Evolutionary conservation across 2,329 filamentous ascomycete genomes (phyloP).

Genomic region (Ophiostoma fasciatum): DNA sequence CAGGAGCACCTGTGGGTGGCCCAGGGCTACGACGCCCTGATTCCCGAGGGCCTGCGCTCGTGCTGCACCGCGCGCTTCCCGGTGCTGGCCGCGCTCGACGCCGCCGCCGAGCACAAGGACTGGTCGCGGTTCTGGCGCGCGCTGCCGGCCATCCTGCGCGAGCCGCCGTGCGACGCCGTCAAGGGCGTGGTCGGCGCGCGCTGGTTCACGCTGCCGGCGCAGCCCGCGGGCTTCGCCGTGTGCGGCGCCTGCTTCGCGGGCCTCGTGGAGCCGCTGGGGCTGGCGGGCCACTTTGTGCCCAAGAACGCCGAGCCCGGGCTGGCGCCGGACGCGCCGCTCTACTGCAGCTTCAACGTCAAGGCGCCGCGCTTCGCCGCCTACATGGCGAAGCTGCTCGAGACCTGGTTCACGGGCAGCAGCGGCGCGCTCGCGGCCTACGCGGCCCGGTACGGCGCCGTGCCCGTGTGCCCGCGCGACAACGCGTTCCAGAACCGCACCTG

Average conservation of each 20-base stretch:
- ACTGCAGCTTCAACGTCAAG: slow-evolving; percentile 21
- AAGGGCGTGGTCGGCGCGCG: slow-evolving; percentile 16
- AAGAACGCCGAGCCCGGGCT: slow-evolving; percentile 4
- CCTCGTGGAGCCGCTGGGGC: slow-evolving; percentile 18
- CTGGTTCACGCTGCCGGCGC: slow-evolving; percentile 21
- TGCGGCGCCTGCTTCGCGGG: slow-evolving; percentile 22
- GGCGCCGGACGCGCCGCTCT: slow-evolving; percentile 10
- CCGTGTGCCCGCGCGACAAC: slow-evolving; percentile 17
- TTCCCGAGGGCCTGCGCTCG: slow-evolving; percentile 12
- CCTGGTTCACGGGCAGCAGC: slow-evolving; percentile 1
- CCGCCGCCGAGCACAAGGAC: slow-evolving; percentile 17
- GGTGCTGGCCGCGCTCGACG: slow-evolving; percentile 17
- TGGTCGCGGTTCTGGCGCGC: slow-evolving; percentile 21
- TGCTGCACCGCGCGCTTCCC: slow-evolving; percentile 17
- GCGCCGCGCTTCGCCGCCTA: slow-evolving; percentile 15
- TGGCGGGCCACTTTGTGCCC: slow-evolving; percentile 19
- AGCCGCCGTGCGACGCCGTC: slow-evolving; percentile 17
- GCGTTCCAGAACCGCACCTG: slow-evolving; percentile 15
- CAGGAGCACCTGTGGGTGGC: slow-evolving; percentile 11
- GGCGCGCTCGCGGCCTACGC: neutral
- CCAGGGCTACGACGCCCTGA: slow-evolving; percentile 8
- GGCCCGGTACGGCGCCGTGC: slow-evolving; percentile 6
- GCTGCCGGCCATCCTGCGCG: slow-evolving; percentile 13
- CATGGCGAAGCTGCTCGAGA: neutral
- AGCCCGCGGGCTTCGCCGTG: slow-evolving; percentile 20